phyloP scores from a whole-genome alignment of 2,329 filamentous ascomycete genomes.

The Colletotrichum destructivum region DNA sequence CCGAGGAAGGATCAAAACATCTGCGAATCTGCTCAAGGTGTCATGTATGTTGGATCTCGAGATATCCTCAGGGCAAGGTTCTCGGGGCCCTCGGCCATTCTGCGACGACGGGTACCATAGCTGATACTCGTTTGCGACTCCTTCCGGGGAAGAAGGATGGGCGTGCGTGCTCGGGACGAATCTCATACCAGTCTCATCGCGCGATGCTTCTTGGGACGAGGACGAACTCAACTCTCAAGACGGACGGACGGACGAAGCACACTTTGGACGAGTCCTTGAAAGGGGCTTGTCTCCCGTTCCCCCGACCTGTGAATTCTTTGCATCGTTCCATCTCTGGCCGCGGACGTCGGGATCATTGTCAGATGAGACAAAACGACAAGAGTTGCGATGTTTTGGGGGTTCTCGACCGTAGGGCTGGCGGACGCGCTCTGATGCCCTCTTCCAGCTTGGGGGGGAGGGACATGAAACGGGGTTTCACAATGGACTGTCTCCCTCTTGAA shows the following conservation, averaged over 20 bases:
- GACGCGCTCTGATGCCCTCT: conserved; percentile 28
- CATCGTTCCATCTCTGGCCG: conserved; percentile 6
- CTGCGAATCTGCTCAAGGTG: neutral
- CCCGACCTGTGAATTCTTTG: too few species aligned
- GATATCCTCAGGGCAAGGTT: conserved; percentile 8
- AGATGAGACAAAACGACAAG: conserved; percentile 11
- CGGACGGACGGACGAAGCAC: conserved; percentile 19
- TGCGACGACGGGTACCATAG: conserved; percentile 35
- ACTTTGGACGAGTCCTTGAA: too few species aligned
- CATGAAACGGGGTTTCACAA: conserved; percentile 33
- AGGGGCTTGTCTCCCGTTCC: too few species aligned
- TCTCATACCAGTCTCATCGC: conserved; percentile 35
- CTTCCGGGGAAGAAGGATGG: neutral
- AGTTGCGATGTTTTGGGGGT: conserved; percentile 12
- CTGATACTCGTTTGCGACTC: conserved; percentile 42
- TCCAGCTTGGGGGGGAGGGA: conserved; percentile 9
- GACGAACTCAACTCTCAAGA: conserved; percentile 26
- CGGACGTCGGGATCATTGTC: conserved; percentile 23
- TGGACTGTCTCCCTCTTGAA: conserved; percentile 2
- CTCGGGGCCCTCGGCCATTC: conserved; percentile 23
- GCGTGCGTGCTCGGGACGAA: conserved; percentile 20
- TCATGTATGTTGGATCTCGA: neutral
- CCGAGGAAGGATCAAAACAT: neutral
- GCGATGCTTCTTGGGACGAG: conserved; percentile 25
- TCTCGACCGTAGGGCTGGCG: conserved; percentile 29